phyloP scores from a whole-genome alignment of 352 stramenopile species.

The Phytophthora sojae region DNA sequence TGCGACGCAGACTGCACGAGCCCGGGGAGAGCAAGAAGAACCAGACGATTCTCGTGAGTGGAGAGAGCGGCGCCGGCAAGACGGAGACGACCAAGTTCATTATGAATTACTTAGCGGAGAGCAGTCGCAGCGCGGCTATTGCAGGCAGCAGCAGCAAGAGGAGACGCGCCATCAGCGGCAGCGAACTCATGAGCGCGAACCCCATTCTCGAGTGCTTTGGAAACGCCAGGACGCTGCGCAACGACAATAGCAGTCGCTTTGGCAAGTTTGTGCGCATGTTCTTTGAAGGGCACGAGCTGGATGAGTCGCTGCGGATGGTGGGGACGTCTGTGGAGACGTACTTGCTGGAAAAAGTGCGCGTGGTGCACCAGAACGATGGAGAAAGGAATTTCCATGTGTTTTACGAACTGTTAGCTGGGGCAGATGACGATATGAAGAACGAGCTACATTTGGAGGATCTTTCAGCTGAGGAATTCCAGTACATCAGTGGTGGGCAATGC shows the following conservation, averaged over 20 bases:
- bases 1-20: constrained; percentile 49
- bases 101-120: constrained; percentile 72
- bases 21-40: constrained; percentile 67
- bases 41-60: constrained; percentile 97
- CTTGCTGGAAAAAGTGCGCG: constrained; percentile 93
- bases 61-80: constrained; percentile 95
- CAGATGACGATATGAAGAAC: constrained; percentile 52
- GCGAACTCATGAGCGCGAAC: constrained; percentile 81
- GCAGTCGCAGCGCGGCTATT: constrained; percentile 13
- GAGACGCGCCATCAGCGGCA: constrained; percentile 52
- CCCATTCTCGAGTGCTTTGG: constrained; percentile 90
- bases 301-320: constrained; percentile 62
- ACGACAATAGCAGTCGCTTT: constrained; percentile 89
- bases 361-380: constrained; percentile 75
- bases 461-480: constrained; percentile 62
- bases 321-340: constrained; percentile 88
- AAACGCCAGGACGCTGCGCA: constrained; percentile 79
- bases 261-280: constrained; percentile 91
- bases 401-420: constrained; percentile 76
- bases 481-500: constrained; percentile 71
- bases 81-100: constrained; percentile 96
- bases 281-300: constrained; percentile 56
- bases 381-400: constrained; percentile 89
- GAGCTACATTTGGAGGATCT: constrained; percentile 50
- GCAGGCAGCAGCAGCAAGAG: constrained; percentile 15